Base-by-base conservation (phyloP, 225 moss, liverwort and hornwort species). In the Sphagnum tenellum region DNA sequence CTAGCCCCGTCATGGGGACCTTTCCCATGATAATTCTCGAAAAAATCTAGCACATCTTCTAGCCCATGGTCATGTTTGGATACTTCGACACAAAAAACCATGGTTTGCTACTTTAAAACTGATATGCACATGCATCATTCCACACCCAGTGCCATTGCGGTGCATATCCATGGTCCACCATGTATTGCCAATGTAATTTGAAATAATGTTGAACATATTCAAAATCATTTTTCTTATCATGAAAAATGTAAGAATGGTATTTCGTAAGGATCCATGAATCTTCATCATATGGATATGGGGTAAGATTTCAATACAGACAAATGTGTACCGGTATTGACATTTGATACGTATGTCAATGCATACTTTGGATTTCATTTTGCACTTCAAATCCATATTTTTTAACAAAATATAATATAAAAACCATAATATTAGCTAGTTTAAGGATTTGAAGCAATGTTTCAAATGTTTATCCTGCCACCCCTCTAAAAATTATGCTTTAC, bases 281-380 rank as follows among this genome's bases (percentile, higher is more conserved):
- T 7, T 8, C 8, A 7, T 62, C 29, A 5, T 45, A 45, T 5
- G 4, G 61, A 47, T 62, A 3, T 3, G 5, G 4, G 7, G 3
- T 3, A 7, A 10, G 45, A 45, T 5, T 45, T 3, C 44, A 3
- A 45, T 44, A 10, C 9, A 5, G 45, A 3, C 10, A n/a, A 8
- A 62, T 14, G 47, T 62, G 61, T 7, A 62, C 12, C 3, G 45
- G 29, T 3, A 62, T 62, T 3, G 12, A 3, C 2, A 62, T 45
- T 44, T 62, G 61, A 5, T 62, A 8, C 5, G 12, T 14, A 47
- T 62, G 61, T 44, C 61, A 62, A 45, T 62, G 61, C 61, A 62
- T 62, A 45, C 8, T 7, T 7, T 62, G 61, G 7, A 62, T 7
- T 45, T 62, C 61, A 62, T 62, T 14, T 44, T 62, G 61, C 12